Evolutionary conservation across 2,329 filamentous ascomycete genomes (phyloP), one percentile per base, ranked within the genome.

Genomic region (Colletotrichum plurivorum): DNA sequence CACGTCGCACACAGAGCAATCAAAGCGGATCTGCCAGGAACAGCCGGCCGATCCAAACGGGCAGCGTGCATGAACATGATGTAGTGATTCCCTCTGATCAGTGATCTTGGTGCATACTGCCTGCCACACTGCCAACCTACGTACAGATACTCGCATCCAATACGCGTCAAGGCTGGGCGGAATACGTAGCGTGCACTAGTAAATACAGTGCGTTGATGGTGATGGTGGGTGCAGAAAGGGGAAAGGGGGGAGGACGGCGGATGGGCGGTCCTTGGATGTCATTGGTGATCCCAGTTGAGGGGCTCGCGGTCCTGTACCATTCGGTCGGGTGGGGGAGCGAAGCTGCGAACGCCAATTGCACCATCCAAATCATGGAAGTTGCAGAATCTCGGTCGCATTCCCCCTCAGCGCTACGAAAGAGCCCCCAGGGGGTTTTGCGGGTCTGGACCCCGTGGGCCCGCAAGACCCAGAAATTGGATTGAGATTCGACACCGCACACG

Each of bases 41-140:
- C 54, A 55, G 25, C 18, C 16, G 54, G 62, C 45, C 62, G 55
- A 69, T 69, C 55, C 49, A 25, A 69, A 69, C 56, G 55, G 41
- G 61, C 66, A 49, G 49, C 16, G 41, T 16, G 41, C 13, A 45
- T 67, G 60, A 59, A 65, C 60, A 39, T 39, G 27, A 31, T 8
- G 27, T 31, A 31, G 27, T 31, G 27, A 9, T 31, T 31, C 27
- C 6, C 27, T 31, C 27, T 4, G 6, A 7, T 31, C 27, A 31
- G 27, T 31, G 27, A 31, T 31, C 6, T 31, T 31, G 22, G 13
- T 41, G 36, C 36, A 13, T 13, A 15, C 39, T 41, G 9, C 39
- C 15, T 13, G 12, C 39, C 39, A 43, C 12, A 43, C 39, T 43
- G 39, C 39, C 12, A 16, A 18, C 39, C 27, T 31, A 7, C 31